Base-by-base conservation (phyloP, 768 basidiomycete species). In the Tephrocybe sp. region DNA sequence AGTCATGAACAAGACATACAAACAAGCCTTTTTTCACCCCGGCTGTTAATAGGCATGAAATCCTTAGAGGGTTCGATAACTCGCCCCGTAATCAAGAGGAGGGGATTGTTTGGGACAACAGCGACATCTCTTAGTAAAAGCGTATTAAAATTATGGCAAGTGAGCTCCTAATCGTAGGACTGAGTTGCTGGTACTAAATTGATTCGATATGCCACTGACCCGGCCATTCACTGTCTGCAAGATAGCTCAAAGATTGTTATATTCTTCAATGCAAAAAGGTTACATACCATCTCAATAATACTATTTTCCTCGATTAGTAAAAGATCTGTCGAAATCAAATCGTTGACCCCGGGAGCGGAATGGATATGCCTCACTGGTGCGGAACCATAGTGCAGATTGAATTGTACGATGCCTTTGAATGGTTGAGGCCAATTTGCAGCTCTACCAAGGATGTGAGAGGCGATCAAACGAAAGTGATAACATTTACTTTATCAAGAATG, bases 81-180 rank as follows among this genome's bases (percentile, higher is more conserved):
- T 30, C 43, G 43, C 12, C 45, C 45, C 17, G 33, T 45, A 17
- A 45, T 35, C 45, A 45, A 45, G 6, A 45, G 32, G 10, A 11
- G 20, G 2, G 6, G 32, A 3, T n/a, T 19, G 7, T 16, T 23
- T 9, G 45, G 45, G 12, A 45, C 45, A 7, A 45, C 45, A 5
- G 45, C 45, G 17, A 45, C 34, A 22, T 45, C 45, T n/a, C 45
- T 34, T 35, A 45, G 13, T 20, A 45, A 35, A 1, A 45, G 45
- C 8, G 33, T 20, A 16, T 8, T 4, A 8, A 36, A 45, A 9
- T 34, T 17, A n/a, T 36, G 32, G 7, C 16, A 11, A 13, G 13
- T 5, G 12, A 34, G 8, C 16, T 34, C 16, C 34, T 33, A 35
- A 11, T 2, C 5, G 23, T 14, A 26, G 3, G 41, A 3, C 9